Percentiles rank a stretch among this genome's conserved stretches.
These are phyloP conservation scores for Didymella segeticola DNA, from an alignment of 2,329 filamentous ascomycete genomes.

Conservation along the genomic window DNA sequence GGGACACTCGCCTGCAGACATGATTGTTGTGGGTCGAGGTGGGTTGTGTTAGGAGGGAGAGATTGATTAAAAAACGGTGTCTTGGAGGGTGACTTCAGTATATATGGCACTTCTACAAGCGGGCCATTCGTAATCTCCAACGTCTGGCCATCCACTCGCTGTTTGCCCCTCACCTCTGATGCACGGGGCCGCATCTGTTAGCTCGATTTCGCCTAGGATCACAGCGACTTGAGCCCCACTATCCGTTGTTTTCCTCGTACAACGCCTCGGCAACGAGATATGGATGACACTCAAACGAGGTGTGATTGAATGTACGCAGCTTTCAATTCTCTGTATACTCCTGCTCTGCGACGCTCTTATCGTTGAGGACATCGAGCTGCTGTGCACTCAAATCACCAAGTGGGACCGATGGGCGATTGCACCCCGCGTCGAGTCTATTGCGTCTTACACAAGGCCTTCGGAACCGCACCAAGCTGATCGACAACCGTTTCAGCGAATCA, in stretches of 20 bases:
- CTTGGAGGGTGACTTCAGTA: constrained; percentile 17
- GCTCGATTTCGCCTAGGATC: constrained; percentile 24
- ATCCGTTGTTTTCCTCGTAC: neutral
- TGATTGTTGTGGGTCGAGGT: constrained; percentile 32
- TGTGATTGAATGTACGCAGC: neutral
- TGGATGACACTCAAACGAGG: constrained; percentile 4
- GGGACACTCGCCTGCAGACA: constrained; percentile 46
- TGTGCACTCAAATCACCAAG: neutral
- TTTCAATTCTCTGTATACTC: neutral
- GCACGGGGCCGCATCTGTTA: constrained; percentile 31
- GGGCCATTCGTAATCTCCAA: constrained; percentile 37
- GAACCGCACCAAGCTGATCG: constrained; percentile 18
- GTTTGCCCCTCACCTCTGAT: constrained; percentile 32
- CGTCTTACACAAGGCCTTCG: constrained; percentile 15
- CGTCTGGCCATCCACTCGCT: constrained; percentile 33
- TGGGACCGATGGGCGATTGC: neutral
- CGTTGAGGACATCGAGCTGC: neutral
- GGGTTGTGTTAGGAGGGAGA: constrained; percentile 14
- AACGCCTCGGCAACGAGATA: neutral
- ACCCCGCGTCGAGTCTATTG: constrained; percentile 17
- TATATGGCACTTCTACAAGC: constrained; percentile 31
- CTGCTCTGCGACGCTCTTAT: neutral
- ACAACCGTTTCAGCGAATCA: constrained; percentile 6
- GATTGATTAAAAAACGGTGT: constrained; percentile 12
- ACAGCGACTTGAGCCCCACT: constrained; percentile 12